A percentile compares a stretch with the other conserved stretches of the same genome.
Evolutionary conservation across 163 green algal species (phyloP).

Genomic region (Chloromonas sp.): DNA sequence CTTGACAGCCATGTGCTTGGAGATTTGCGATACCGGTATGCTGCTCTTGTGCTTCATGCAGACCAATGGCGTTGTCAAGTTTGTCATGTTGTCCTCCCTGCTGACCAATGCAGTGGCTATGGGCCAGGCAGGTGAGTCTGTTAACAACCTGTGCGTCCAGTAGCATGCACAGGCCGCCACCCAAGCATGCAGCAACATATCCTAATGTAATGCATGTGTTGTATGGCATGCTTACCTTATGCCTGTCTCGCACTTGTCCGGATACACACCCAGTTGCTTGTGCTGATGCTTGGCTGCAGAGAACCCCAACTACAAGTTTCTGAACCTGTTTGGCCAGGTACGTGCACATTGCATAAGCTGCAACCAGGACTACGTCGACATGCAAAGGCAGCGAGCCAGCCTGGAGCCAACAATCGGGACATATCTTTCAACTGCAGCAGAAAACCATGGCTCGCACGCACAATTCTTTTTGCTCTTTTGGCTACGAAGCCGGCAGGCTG

Average conservation of each 20-base stretch:
- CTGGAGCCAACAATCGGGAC: no score
- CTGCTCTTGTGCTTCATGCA: conserved; percentile 5
- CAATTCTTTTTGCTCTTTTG: no score
- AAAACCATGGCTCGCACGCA: no score
- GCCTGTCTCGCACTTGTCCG: neutral
- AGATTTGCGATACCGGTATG: neutral
- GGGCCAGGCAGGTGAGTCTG: conserved; percentile 14
- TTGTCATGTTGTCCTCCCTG: conserved; percentile 79
- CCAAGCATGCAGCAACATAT: neutral
- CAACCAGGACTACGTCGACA: no score
- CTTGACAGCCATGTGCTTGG: neutral
- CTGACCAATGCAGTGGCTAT: conserved; percentile 55
- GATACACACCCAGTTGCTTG: neutral
- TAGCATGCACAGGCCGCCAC: neutral
- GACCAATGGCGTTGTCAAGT: conserved; percentile 59
- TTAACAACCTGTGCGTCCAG: neutral
- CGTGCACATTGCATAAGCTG: no score
- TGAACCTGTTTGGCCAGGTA: conserved; percentile 55
- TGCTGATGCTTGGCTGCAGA: neutral
- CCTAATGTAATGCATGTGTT: neutral
- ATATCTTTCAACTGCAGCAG: no score
- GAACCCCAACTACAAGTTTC: conserved; percentile 66
- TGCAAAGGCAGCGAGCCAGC: no score
- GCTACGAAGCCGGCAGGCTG: no score
- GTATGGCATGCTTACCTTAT: neutral